phyloP scores from a whole-genome alignment of 1,139 yeast genomes.

The Nakaseomyces sp. region DNA sequence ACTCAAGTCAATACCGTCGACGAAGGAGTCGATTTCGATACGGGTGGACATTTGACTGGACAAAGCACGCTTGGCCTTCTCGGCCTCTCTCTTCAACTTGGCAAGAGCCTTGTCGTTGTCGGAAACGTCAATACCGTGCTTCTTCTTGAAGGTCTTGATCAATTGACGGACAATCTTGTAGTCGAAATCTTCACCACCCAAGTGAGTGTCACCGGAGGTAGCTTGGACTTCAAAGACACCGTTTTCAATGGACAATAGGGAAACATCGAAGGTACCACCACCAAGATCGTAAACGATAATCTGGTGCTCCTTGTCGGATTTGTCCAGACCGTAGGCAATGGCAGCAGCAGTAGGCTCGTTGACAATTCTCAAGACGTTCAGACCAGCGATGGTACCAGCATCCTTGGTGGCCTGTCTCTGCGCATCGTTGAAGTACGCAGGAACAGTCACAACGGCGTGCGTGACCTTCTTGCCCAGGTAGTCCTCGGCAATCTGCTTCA shows the following conservation, averaged over 20 bases:
- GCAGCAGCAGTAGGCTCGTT: slow-evolving; percentile 98
- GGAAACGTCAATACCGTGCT: slow-evolving; percentile 69
- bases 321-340: slow-evolving; percentile 89
- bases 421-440: slow-evolving; percentile 94
- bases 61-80: slow-evolving; percentile 91
- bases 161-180: slow-evolving; percentile 81
- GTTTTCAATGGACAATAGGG: slow-evolving; percentile 77
- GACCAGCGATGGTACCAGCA: slow-evolving; percentile 91
- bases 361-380: slow-evolving; percentile 83
- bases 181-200: slow-evolving; percentile 97
- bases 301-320: slow-evolving; percentile 79
- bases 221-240: slow-evolving; percentile 94
- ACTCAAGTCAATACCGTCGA: slow-evolving; percentile 90
- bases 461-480: slow-evolving; percentile 83
- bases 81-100: slow-evolving; percentile 90
- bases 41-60: slow-evolving; percentile 73
- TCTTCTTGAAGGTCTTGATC: slow-evolving; percentile 78
- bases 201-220: slow-evolving; percentile 91
- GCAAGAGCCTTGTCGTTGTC: slow-evolving; percentile 73
- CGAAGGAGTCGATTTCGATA: slow-evolving; percentile 90
- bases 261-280: slow-evolving; percentile 95
- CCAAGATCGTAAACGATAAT: slow-evolving; percentile 91
- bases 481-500: slow-evolving; percentile 91
- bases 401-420: slow-evolving; percentile 96
- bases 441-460: slow-evolving; percentile 93